These are phyloP conservation scores for Thielaviopsis punctulata DNA, from an alignment of 2,329 filamentous ascomycete species.

Conservation along the genomic window DNA sequence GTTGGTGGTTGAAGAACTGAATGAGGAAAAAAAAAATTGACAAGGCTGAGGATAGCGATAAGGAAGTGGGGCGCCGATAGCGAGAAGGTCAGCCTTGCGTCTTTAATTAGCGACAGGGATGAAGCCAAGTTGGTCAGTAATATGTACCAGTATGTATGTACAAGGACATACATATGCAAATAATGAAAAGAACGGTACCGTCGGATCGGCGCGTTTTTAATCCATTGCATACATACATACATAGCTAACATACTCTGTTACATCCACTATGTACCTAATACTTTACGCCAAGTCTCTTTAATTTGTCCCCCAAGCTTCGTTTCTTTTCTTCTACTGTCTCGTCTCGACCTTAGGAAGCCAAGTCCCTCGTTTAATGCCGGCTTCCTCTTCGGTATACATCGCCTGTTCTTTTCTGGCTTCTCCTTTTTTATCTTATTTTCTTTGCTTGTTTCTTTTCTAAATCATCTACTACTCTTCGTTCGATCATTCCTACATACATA, in stretches of 20 bases:
- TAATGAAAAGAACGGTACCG: neutral
- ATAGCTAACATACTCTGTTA: neutral
- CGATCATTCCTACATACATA: no score
- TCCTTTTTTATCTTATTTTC: constrained; percentile 4
- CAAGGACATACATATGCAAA: no score
- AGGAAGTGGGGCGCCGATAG: constrained; percentile 9
- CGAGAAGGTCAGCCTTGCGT: constrained; percentile 12
- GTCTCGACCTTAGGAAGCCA: no score
- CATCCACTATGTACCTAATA: neutral
- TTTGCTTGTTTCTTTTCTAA: neutral
- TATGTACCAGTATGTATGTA: no score
- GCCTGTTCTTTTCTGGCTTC: constrained; percentile 3
- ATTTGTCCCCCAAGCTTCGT: neutral
- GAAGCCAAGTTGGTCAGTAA: no score
- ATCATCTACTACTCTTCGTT: neutral
- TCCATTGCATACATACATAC: no score
- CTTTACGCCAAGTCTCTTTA: neutral
- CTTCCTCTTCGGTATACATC: neutral
- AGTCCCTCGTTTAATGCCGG: neutral
- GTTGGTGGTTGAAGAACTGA: no score
- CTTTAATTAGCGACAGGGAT: neutral
- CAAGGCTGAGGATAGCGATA: constrained; percentile 12
- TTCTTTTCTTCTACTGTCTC: neutral
- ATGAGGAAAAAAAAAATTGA: constrained; percentile 10
- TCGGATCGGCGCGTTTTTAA: neutral